A percentile compares a stretch with the other conserved stretches of the same genome.
Evolutionary conservation across 345 rosid genomes (phyloP).

Genomic region (Eucalyptus albens): DNA sequence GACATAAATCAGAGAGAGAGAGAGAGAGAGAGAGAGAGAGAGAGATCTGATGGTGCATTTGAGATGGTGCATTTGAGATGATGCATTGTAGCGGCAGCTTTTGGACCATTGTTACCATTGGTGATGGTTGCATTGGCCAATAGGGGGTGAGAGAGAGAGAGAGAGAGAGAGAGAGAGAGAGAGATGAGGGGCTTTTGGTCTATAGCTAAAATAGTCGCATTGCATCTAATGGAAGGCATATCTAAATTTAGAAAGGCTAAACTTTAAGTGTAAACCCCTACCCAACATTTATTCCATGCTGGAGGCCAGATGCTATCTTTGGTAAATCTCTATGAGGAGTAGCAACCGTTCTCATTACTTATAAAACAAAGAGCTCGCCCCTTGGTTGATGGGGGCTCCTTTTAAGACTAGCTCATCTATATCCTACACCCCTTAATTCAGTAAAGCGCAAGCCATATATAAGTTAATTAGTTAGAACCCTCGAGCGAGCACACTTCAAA

Average conservation of each 20-base stretch:
- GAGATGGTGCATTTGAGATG: no score
- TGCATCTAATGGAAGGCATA: background rate
- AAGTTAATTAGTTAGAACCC: background rate
- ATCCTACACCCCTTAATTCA: background rate
- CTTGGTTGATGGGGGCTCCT: background rate
- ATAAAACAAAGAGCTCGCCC: background rate
- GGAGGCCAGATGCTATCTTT: background rate
- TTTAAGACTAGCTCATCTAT: background rate
- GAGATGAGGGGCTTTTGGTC: background rate
- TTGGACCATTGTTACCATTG: no score
- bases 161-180: no score
- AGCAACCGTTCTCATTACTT: no score
- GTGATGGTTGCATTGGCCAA: no score
- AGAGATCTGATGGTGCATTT: no score
- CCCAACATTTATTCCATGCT: background rate
- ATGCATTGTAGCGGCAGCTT: no score
- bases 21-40: no score
- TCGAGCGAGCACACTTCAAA: background rate
- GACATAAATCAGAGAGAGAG: background rate
- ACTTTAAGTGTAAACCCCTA: background rate
- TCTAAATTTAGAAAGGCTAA: no score
- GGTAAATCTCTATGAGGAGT: background rate
- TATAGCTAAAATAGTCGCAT: background rate
- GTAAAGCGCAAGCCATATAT: background rate
- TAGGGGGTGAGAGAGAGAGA: no score